phyloP scores from a whole-genome alignment of 768 basidiomycete genomes.

The Cantharellus cinnabarinus region DNA sequence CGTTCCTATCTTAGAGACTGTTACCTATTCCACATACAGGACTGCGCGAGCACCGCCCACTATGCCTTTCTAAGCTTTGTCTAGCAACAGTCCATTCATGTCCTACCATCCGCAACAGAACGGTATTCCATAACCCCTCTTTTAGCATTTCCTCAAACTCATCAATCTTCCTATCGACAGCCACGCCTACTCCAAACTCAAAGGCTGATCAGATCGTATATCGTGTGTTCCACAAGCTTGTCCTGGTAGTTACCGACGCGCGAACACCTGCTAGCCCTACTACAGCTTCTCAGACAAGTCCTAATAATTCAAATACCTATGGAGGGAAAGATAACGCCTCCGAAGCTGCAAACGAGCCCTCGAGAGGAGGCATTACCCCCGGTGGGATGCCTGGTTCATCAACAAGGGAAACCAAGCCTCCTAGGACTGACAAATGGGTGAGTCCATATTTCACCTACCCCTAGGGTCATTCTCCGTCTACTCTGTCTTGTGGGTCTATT shows the following conservation, averaged over 20 bases:
- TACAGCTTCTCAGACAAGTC: background rate
- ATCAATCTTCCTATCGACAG: background rate
- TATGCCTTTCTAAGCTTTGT: background rate
- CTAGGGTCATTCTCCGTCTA: background rate
- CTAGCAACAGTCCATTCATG: background rate
- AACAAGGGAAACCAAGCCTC: conserved; percentile 6
- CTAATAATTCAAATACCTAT: background rate
- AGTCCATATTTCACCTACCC: conserved; percentile 11
- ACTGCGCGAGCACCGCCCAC: background rate
- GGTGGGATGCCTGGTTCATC: background rate
- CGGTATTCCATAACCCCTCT: background rate
- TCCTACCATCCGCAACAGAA: background rate
- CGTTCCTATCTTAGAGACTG: background rate
- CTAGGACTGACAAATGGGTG: conserved; percentile 69
- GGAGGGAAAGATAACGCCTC: background rate
- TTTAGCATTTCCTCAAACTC: background rate
- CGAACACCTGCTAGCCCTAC: conserved; percentile 32
- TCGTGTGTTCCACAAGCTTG: conserved; percentile 66
- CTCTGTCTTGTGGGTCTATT: too few species aligned
- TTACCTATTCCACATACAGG: background rate
- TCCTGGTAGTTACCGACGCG: conserved; percentile 52
- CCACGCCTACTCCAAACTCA: background rate
- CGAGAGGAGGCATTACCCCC: background rate
- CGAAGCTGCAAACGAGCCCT: background rate
- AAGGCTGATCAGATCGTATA: conserved; percentile 77